Base-by-base conservation (phyloP, 2,329 filamentous ascomycete species). In the Teratosphaeria gauchensis region DNA sequence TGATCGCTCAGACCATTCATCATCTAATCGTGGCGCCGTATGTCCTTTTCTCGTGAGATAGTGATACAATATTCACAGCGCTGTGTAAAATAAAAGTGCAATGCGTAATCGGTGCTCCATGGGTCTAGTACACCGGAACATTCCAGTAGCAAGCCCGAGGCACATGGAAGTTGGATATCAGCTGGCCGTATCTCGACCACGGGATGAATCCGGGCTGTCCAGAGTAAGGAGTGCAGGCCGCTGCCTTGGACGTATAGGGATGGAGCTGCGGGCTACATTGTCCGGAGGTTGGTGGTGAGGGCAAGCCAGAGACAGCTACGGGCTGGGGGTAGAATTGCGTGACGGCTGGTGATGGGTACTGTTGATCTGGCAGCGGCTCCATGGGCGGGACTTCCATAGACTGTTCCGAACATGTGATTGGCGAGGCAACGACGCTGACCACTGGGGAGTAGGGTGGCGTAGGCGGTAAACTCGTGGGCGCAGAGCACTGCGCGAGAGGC, bases 401-500 rank as follows among this genome's bases (percentile, higher is more conserved):
- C 58, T 57, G 28, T 28, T 16, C 14, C 21, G 54, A 19, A 56
- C 57, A 33, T 53, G 16, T 48, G 62, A 33, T 31, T 59, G 52
- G 53, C n/a, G 57, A 62, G 42, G 66, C 64, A 55, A 64, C 35
- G 19, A 62, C 52, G 62, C 74, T 72, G 58, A 74, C 72, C 46
- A 73, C 69, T 7, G 76, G 75, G 56, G 69, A 71, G 65, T 76
- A 75, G n/a, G 73, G 73, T 55, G 76, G 76, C 53, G 75, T 75
- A n/a, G 74, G 70, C 53, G 76, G 69, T 12, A 76, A 72, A 16
- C 71, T 69, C 11, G 77, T 73, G 69, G 71, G 79, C 54, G 74
- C 77, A 60, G 72, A 62, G 28, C 57, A 58, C 53, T 64, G 75
- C 28, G 87, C 95, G 73, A 96, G 90, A 64, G 80, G 79, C 33